Evolutionary conservation across 1,139 yeast genomes (phyloP).

Genomic region (Hansenula lynferdii): DNA sequence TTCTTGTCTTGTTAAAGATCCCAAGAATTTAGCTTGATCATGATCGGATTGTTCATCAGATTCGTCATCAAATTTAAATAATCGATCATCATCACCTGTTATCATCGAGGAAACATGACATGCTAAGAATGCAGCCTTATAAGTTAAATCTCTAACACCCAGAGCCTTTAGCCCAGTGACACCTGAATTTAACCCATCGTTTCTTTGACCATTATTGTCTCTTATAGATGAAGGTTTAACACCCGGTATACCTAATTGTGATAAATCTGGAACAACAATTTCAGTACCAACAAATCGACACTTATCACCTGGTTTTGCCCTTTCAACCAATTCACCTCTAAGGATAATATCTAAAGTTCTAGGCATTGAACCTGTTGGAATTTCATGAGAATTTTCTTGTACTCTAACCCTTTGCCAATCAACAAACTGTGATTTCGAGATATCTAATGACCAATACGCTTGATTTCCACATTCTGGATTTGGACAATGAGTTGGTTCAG

Average conservation of each 20-base stretch:
- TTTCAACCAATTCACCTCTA: conserved; percentile 92
- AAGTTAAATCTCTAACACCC: conserved; percentile 93
- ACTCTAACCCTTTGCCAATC: conserved; percentile 98
- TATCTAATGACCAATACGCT: conserved; percentile 78
- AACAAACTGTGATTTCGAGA: conserved; percentile 78
- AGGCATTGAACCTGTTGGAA: conserved; percentile 99
- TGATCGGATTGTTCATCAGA: conserved; percentile 40
- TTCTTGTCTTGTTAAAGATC: conserved; percentile 77
- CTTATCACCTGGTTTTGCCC: conserved; percentile 97
- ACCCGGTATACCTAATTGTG: conserved; percentile 97
- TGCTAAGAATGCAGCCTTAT: conserved; percentile 86
- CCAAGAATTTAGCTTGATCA: conserved; percentile 77
- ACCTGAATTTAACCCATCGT: conserved; percentile 77
- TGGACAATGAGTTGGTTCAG: conserved; percentile 93
- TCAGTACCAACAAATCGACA: conserved; percentile 94
- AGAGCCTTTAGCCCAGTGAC: conserved; percentile 75
- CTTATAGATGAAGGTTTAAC: conserved; percentile 81
- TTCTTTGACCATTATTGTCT: conserved; percentile 57
- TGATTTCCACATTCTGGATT: conserved; percentile 86
- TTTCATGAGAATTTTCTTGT: conserved; percentile 93
- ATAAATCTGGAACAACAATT: conserved; percentile 91
- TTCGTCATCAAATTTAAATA: conserved; percentile 32
- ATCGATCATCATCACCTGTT: conserved; percentile 36
- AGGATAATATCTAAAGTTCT: conserved; percentile 90
- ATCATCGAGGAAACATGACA: conserved; percentile 70